A percentile compares a stretch with the other conserved stretches of the same genome.
Conservation (phyloP, 768 basidiomycete genomes). For the Nidularia pulvinata region DNA sequence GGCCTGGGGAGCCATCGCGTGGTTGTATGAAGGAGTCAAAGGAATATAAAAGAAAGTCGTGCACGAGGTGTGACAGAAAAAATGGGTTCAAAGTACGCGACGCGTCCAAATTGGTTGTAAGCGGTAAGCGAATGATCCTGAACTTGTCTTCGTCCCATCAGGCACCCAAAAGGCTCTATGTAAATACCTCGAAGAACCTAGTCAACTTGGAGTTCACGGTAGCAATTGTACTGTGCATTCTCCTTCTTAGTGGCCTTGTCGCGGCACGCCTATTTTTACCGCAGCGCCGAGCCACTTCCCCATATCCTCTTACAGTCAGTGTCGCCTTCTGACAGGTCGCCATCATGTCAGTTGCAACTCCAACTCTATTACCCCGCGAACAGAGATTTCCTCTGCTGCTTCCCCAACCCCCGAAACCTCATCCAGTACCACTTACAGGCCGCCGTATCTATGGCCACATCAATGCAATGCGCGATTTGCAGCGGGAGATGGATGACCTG, state of each 20-base stretch:
- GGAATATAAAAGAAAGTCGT: slow-evolving; percentile 6
- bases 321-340: background rate
- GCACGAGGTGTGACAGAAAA: slow-evolving; percentile 16
- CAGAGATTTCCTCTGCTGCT: slow-evolving; percentile 64
- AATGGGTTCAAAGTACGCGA: background rate
- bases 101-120: too few species aligned
- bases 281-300: too few species aligned
- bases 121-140: too few species aligned
- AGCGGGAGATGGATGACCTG: slow-evolving; percentile 79
- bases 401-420: slow-evolving; percentile 64
- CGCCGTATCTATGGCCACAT: slow-evolving; percentile 55
- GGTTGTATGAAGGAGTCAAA: slow-evolving; percentile 2
- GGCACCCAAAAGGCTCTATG: too few species aligned
- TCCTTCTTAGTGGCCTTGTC: too few species aligned
- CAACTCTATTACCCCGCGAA: slow-evolving; percentile 74
- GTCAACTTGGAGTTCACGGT: too few species aligned
- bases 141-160: background rate
- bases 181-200: too few species aligned
- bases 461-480: slow-evolving; percentile 65
- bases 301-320: too few species aligned
- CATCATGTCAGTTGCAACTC: slow-evolving; percentile 50
- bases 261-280: too few species aligned
- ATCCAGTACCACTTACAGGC: slow-evolving; percentile 57
- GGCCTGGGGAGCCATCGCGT: slow-evolving; percentile 5
- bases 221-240: too few species aligned